phyloP scores from a whole-genome alignment of 306 rosid genomes.

The Canavalia gladiata region DNA sequence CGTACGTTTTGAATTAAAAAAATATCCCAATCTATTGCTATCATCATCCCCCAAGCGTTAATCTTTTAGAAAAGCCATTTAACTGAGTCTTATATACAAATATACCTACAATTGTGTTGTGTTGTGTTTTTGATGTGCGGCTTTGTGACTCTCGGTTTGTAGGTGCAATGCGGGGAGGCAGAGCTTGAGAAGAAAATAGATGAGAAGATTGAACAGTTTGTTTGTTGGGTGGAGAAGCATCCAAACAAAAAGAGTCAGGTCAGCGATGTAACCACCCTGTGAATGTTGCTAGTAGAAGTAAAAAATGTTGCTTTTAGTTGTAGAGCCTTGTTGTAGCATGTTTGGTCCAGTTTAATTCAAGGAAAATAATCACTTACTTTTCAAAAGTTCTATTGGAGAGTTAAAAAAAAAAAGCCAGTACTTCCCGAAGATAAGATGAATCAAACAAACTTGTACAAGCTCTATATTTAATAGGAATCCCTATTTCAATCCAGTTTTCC shows the following conservation, averaged over 20 bases:
- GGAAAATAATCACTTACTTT: too few relatives aligned
- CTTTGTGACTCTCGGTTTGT: slow-evolving; percentile 34
- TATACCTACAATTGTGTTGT: not conserved
- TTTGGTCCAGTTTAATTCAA: not conserved
- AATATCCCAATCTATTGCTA: not conserved
- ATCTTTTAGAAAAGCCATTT: not conserved
- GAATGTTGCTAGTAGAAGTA: not conserved
- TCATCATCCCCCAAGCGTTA: not conserved
- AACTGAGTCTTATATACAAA: not conserved
- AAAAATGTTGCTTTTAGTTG: not conserved
- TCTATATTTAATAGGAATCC: too few relatives aligned
- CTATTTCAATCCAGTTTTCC: too few relatives aligned
- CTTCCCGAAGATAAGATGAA: too few relatives aligned
- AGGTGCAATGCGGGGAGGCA: slow-evolving; percentile 97
- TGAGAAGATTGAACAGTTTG: slow-evolving; percentile 91
- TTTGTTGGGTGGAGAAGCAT: slow-evolving; percentile 98
- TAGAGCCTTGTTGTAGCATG: too few relatives aligned
- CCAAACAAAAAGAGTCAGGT: slow-evolving; percentile 99
- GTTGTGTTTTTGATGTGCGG: not conserved
- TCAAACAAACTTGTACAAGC: too few relatives aligned
- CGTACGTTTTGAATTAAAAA: slow-evolving; percentile 56
- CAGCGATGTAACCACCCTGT: slow-evolving; percentile 39
- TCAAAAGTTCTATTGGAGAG: too few relatives aligned
- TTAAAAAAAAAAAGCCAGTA: too few relatives aligned
- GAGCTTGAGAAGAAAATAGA: slow-evolving; percentile 95